Percentiles rank a stretch among this genome's conserved stretches.
Conservation (phyloP, 2,329 filamentous ascomycete genomes). For the Fusarium pseudocircinatum region DNA sequence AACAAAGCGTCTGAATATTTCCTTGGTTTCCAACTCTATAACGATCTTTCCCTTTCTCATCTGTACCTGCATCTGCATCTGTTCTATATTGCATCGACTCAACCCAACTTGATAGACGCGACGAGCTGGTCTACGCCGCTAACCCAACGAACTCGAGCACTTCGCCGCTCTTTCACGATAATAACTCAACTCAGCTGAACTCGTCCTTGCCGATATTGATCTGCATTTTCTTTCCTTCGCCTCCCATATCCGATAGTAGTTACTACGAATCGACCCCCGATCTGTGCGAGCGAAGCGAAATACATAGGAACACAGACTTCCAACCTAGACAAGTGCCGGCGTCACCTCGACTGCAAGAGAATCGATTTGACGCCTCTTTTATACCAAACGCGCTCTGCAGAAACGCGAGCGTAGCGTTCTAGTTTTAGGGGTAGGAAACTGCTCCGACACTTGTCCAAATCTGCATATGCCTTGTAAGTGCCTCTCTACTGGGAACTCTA, state of each 20-base stretch:
- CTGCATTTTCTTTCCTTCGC: not conserved
- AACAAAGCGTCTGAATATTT: constrained; percentile 37
- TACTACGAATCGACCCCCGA: constrained; percentile 18
- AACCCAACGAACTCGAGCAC: constrained; percentile 30
- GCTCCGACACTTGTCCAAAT: constrained; percentile 44
- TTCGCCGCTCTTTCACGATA: constrained; percentile 29
- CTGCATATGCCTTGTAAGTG: constrained; percentile 51
- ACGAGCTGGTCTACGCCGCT: constrained; percentile 45
- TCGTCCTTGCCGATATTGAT: not conserved
- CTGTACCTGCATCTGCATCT: constrained; percentile 14
- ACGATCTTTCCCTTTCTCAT: constrained; percentile 32
- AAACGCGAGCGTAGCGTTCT: constrained; percentile 39
- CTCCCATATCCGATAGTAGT: constrained; percentile 13
- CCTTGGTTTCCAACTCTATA: constrained; percentile 26
- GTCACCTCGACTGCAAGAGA: constrained; percentile 21
- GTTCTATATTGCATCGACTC: constrained; percentile 11
- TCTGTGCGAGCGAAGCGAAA: constrained; percentile 28
- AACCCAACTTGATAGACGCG: constrained; percentile 34
- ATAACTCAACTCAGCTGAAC: constrained; percentile 6
- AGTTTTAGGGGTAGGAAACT: constrained; percentile 45
- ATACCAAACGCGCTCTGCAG: constrained; percentile 41
- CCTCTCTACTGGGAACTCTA: constrained; percentile 14
- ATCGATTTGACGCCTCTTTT: constrained; percentile 27
- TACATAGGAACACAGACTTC: constrained; percentile 27
- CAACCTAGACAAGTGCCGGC: constrained; percentile 33